These are phyloP conservation scores for Colletotrichum navitas DNA, from an alignment of 2,329 filamentous ascomycete genomes.

Conservation along the genomic window DNA sequence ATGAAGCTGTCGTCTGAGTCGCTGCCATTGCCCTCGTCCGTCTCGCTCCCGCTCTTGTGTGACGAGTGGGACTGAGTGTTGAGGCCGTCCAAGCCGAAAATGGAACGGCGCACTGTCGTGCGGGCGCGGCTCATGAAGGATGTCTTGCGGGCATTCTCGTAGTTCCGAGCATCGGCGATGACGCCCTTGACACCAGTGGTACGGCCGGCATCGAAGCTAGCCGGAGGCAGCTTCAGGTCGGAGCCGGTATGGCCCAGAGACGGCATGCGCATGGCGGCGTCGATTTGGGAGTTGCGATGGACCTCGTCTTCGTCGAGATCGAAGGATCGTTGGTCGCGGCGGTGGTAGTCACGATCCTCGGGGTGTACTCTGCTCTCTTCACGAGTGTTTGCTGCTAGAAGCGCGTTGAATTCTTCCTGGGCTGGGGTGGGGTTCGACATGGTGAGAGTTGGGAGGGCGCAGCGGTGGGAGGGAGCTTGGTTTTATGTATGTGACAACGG, in stretches of 20 bases:
- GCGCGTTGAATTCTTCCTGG: conserved; percentile 75
- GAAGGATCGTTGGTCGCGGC: conserved; percentile 54
- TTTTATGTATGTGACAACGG: conserved; percentile 53
- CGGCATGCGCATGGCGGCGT: conserved; percentile 75
- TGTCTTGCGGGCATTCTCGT: conserved; percentile 73
- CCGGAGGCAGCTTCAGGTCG: conserved; percentile 72
- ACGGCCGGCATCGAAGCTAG: conserved; percentile 74
- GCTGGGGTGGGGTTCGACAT: conserved; percentile 70
- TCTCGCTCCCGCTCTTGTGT: conserved; percentile 61
- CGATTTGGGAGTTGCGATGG: conserved; percentile 67
- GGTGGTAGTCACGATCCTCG: conserved; percentile 67
- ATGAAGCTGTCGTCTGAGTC: conserved; percentile 84
- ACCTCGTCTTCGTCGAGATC: conserved; percentile 67
- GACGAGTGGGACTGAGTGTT: conserved; percentile 44
- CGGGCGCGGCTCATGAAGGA: conserved; percentile 67
- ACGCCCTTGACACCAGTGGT: conserved; percentile 89
- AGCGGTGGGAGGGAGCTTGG: conserved; percentile 45
- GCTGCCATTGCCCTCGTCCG: conserved; percentile 57
- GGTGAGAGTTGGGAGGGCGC: conserved; percentile 48
- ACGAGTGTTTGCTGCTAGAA: conserved; percentile 69
- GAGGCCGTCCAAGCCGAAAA: conserved; percentile 61
- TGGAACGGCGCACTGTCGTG: conserved; percentile 64
- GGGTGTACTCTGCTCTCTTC: conserved; percentile 63
- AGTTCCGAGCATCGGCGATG: conserved; percentile 85
- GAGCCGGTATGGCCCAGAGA: conserved; percentile 59